Evolutionary conservation across 2,329 filamentous ascomycete genomes (phyloP).

Genomic region (Macroventuria anomochaeta): DNA sequence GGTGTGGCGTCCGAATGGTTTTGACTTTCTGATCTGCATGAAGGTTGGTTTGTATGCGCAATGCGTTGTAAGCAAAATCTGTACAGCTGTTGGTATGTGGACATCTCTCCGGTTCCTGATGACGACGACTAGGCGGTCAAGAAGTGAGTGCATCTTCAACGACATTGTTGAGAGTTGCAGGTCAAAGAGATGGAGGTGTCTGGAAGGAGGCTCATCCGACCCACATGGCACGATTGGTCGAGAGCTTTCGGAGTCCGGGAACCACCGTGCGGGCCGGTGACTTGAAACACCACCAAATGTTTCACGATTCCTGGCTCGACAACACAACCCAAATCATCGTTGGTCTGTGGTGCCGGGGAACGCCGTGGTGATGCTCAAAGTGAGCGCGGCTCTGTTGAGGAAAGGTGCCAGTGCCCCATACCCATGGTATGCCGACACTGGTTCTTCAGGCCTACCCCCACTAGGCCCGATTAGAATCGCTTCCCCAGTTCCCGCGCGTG

Average conservation of each 20-base stretch:
- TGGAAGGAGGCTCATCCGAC: slow-evolving; percentile 3
- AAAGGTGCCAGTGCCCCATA: no score
- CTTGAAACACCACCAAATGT: slow-evolving; percentile 17
- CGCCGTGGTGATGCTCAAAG: not conserved
- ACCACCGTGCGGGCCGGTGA: slow-evolving; percentile 17
- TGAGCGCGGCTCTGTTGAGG: no score
- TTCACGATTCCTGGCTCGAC: slow-evolving; percentile 5
- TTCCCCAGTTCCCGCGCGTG: no score
- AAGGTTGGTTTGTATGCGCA: not conserved
- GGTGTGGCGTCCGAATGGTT: slow-evolving; percentile 4
- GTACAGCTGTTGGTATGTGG: not conserved
- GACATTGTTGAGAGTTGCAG: not conserved
- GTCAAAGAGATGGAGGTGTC: not conserved
- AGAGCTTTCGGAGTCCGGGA: slow-evolving; percentile 11
- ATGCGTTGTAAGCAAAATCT: slow-evolving; percentile 4
- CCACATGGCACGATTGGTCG: slow-evolving; percentile 5
- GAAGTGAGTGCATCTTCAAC: not conserved
- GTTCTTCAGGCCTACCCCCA: no score
- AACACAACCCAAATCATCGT: not conserved
- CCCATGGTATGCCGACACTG: no score
- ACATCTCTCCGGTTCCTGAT: not conserved
- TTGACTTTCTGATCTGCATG: slow-evolving; percentile 3
- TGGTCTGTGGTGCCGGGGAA: not conserved
- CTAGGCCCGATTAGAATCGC: no score
- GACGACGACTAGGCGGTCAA: slow-evolving; percentile 7